These are phyloP conservation scores for Fagopyrum homotropicum DNA, from an alignment of 148 eudicot genomes.

Conservation along the genomic window DNA sequence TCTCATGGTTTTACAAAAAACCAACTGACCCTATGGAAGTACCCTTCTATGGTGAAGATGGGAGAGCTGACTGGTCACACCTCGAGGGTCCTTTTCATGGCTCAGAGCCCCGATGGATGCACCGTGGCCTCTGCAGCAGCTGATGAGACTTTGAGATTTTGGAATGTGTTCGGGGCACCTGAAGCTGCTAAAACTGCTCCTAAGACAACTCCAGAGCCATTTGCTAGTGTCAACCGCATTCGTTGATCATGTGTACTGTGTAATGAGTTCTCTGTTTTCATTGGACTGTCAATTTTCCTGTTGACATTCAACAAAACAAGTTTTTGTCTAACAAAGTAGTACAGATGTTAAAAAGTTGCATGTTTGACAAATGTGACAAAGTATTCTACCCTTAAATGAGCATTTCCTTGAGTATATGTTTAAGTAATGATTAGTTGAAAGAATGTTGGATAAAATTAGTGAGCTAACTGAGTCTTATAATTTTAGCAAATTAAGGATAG, in stretches of 20 bases:
- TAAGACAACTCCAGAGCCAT: conserved; percentile 58
- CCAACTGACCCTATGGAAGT: conserved; percentile 92
- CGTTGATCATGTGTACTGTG: conserved; percentile 25
- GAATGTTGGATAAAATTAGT: too few species aligned
- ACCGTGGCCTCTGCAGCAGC: conserved; percentile 92
- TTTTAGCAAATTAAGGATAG: too few species aligned
- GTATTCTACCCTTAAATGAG: too few species aligned
- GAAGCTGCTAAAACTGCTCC: conserved; percentile 81
- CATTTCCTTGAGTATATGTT: too few species aligned
- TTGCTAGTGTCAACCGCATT: conserved; percentile 66
- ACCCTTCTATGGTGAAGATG: conserved; percentile 92
- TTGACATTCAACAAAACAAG: too few species aligned
- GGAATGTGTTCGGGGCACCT: conserved; percentile 88
- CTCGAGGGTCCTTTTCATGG: conserved; percentile 89
- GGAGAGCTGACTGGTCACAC: conserved; percentile 92
- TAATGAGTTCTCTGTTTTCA: too few species aligned
- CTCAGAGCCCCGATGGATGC: conserved; percentile 95
- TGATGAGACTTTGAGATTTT: conserved; percentile 73
- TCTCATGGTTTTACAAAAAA: conserved; percentile 92
- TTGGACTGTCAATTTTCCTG: too few species aligned
- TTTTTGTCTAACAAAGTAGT: too few species aligned
- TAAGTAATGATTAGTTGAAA: too few species aligned
- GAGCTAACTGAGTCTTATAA: too few species aligned
- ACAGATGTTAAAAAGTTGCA: too few species aligned
- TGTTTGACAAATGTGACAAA: too few species aligned